Percentiles rank a stretch among this genome's conserved stretches.
Conservation (phyloP, 495 filamentous ascomycete species). For the Annulohypoxylon stygium region DNA sequence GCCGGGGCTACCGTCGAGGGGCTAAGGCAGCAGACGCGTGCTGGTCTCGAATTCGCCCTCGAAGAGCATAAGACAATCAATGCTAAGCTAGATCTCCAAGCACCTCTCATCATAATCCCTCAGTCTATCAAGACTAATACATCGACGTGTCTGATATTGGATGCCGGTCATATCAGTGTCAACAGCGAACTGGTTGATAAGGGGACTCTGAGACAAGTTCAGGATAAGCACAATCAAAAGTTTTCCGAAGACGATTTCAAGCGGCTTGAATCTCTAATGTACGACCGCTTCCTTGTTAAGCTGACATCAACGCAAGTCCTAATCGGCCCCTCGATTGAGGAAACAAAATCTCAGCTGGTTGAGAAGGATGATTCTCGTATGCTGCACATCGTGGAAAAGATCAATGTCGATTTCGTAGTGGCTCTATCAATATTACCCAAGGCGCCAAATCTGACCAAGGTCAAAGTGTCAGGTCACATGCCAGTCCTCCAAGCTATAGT, state of each 20-base stretch:
- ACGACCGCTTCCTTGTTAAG: slow-evolving; percentile 93
- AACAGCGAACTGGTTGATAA: slow-evolving; percentile 94
- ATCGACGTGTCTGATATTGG: slow-evolving; percentile 89
- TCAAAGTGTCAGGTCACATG: slow-evolving; percentile 89
- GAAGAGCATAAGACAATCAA: slow-evolving; percentile 98
- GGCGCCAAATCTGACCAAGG: slow-evolving; percentile 90
- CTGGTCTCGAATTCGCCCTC: slow-evolving; percentile 93
- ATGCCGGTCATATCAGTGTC: slow-evolving; percentile 95
- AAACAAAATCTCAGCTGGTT: slow-evolving; percentile 86
- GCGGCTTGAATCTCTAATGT: slow-evolving; percentile 89
- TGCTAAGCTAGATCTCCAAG: slow-evolving; percentile 93
- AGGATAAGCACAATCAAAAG: slow-evolving; percentile 87
- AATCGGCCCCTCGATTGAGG: slow-evolving; percentile 93
- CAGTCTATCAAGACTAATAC: slow-evolving; percentile 86
- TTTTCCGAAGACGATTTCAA: slow-evolving; percentile 92
- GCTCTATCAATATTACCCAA: slow-evolving; percentile 95
- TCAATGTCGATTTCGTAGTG: slow-evolving; percentile 94
- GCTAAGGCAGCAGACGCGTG: slow-evolving; percentile 91
- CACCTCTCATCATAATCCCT: slow-evolving; percentile 94
- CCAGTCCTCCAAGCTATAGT: slow-evolving; percentile 91
- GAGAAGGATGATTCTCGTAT: slow-evolving; percentile 75
- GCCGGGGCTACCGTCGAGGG: slow-evolving; percentile 96
- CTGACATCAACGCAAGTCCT: slow-evolving; percentile 93
- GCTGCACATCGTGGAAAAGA: slow-evolving; percentile 93
- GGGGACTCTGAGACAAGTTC: slow-evolving; percentile 85